phyloP scores from a whole-genome alignment of 2,329 filamentous ascomycete genomes.

The Fusarium decemcellulare region DNA sequence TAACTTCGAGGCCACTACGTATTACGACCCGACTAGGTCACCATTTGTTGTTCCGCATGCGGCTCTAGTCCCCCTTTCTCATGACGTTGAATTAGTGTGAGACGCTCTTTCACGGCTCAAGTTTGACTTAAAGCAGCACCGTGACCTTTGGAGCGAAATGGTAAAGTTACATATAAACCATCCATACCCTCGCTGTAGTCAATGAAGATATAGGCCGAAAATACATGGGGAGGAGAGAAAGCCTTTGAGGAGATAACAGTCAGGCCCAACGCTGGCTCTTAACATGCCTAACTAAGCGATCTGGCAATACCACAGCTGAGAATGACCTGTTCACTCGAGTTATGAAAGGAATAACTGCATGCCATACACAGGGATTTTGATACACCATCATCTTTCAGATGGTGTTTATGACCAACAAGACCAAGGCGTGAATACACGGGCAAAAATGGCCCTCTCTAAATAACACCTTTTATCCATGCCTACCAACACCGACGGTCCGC shows the following conservation, averaged over 20 bases:
- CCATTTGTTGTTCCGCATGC: constrained; percentile 53
- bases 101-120: constrained; percentile 41
- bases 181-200: constrained; percentile 52
- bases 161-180: constrained; percentile 34
- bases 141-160: constrained; percentile 22
- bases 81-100: constrained; percentile 55
- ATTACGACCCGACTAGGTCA: constrained; percentile 46
- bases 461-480: not conserved
- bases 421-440: constrained; percentile 17
- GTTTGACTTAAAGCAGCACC: too few species aligned
- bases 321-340: not conserved
- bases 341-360: constrained; percentile 11
- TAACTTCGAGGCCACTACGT: constrained; percentile 45
- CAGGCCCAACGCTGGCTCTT: constrained; percentile 38
- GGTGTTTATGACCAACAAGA: constrained; percentile 16
- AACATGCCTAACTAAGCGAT: constrained; percentile 12
- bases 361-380: constrained; percentile 2
- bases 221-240: constrained; percentile 47
- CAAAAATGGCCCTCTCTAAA: not conserved
- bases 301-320: not conserved
- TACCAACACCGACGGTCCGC: constrained; percentile 15
- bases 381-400: constrained; percentile 21
- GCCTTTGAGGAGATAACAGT: constrained; percentile 14
- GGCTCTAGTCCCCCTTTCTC: constrained; percentile 57
- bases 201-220: constrained; percentile 58